Percentiles rank a stretch among this genome's conserved stretches.
phyloP scores from a whole-genome alignment of 225 moss, liverwort and hornwort species.

The Polytrichum formosum region DNA sequence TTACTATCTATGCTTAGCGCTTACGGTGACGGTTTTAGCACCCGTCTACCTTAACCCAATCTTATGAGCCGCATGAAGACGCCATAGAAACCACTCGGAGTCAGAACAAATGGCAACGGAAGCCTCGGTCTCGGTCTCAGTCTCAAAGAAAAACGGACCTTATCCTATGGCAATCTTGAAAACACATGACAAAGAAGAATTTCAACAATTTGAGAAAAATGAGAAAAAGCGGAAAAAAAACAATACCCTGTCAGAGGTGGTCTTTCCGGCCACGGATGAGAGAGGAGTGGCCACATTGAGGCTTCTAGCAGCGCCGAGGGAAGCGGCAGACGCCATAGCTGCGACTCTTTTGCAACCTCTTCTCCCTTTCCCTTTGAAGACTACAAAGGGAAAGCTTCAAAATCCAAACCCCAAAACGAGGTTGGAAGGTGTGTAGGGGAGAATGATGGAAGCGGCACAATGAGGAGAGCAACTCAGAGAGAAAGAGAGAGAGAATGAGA shows the following conservation, averaged over 20 bases:
- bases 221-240: background rate
- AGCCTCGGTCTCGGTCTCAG: background rate
- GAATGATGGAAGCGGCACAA: no score
- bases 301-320: constrained; percentile 1
- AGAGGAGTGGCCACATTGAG: background rate
- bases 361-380: no score
- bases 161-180: background rate
- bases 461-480: no score
- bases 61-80: no score
- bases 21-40: no score
- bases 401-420: no score
- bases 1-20: no score
- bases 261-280: background rate
- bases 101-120: background rate
- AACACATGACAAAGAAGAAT: background rate
- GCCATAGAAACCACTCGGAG: background rate
- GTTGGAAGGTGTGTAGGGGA: no score
- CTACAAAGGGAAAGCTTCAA: no score
- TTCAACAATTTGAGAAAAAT: background rate
- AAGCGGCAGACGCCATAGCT: constrained; percentile 6
- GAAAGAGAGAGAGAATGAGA: no score
- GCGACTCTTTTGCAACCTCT: background rate
- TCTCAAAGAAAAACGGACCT: background rate
- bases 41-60: no score
- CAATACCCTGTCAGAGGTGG: constrained; percentile 2